Evolutionary conservation across 441 rosid species (phyloP).

Genomic region (Adansonia madagascariensis): DNA sequence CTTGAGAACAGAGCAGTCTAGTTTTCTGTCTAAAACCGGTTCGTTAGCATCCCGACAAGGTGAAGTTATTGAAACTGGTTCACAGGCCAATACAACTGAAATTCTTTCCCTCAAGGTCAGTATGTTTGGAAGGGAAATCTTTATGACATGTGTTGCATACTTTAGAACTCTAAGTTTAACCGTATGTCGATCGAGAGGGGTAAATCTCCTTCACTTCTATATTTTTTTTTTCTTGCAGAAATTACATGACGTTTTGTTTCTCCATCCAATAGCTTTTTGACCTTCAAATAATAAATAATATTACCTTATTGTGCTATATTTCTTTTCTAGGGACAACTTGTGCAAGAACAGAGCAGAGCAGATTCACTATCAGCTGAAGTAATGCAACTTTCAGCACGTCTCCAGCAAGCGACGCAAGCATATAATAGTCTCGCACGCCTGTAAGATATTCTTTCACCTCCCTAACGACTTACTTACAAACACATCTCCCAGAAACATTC

Average conservation of each 20-base stretch:
- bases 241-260: background rate
- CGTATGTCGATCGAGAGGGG: background rate
- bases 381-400: slow-evolving; percentile 75
- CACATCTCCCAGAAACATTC: slow-evolving; percentile 1
- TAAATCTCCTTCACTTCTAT: background rate
- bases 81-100: slow-evolving; percentile 50
- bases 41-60: slow-evolving; percentile 34
- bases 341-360: slow-evolving; percentile 81
- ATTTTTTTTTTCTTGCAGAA: background rate
- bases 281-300: background rate
- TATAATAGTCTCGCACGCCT: slow-evolving; percentile 73
- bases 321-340: slow-evolving; percentile 67
- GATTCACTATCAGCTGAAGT: slow-evolving; percentile 86
- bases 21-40: slow-evolving; percentile 33
- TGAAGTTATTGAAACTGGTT: slow-evolving; percentile 41
- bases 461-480: background rate
- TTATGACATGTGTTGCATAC: background rate
- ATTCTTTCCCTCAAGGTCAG: slow-evolving; percentile 74
- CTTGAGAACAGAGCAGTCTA: slow-evolving; percentile 74
- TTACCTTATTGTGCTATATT: slow-evolving; percentile 14
- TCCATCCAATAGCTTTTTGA: background rate
- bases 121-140: slow-evolving; percentile 8
- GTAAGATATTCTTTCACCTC: slow-evolving; percentile 46
- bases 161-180: background rate
- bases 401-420: slow-evolving; percentile 83